Base-by-base conservation (phyloP, 1,284 basidiomycete genomes). In the Inonotus hispidus region DNA sequence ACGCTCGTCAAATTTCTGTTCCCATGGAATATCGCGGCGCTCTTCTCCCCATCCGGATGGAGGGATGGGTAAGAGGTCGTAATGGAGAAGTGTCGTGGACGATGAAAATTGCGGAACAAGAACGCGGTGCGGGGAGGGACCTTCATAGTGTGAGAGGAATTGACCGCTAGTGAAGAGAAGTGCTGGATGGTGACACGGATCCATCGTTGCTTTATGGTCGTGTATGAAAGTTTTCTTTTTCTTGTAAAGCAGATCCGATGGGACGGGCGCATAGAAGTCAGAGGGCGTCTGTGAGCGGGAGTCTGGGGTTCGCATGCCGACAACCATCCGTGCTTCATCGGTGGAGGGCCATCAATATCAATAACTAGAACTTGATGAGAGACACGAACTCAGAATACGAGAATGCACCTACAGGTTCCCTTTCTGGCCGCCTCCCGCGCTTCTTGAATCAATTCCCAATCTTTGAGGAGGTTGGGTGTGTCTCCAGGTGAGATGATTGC, bases 51-150 rank as follows among this genome's bases (percentile, higher is more conserved):
- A 60, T 56, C 75, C 74, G 52, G 80, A 78, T 0, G 75, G 75
- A 49, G 77, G 75, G 4, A 85, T 80, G 0, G 79, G 75, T 38
- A 84, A 79, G 45, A 89, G 81, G 67, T 90, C 85, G 45, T 82
- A 77, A 65, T 87, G 84, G 49, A 86, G 66, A 0, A 70, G 69
- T 1, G 82, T 83, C 29, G 80, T 77, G 66, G 79, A 82, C 67
- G 82, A 84, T 3, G 80, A 76, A 68, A 87, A 80, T 53, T 79
- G 74, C 0, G 82, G 83, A 52, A 78, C 71, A 60, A 85, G 67
- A 14, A 66, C 66, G 19, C 69, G 73, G 56, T 77, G 71, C 0
- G 82, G 78, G 3, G 70, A 69, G 0, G 85, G 85, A 0, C 85
- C 85, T 6, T 68, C 71, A 46, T 77, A 71, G 57, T 82, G 75